A percentile compares a stretch with the other conserved stretches of the same genome.
phyloP scores from a whole-genome alignment of 2,329 filamentous ascomycete species.

The Berkeleyomyces basicola region DNA sequence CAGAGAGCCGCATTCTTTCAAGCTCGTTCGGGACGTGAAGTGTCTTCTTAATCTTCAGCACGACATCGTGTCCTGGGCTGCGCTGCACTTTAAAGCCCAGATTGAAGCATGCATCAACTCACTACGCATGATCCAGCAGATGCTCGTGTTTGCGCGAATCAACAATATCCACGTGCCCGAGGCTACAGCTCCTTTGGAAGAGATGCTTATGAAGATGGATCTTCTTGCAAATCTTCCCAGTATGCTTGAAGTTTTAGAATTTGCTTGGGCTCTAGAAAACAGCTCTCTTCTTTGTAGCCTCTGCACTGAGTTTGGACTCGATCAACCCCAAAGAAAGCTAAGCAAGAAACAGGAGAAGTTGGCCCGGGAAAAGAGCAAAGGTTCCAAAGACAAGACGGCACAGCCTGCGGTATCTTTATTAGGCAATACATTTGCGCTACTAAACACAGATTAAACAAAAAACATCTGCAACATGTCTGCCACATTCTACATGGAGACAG shows the following conservation, averaged over 20 bases:
- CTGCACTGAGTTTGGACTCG: conserved; percentile 2
- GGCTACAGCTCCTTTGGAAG: neutral
- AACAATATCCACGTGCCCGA: neutral
- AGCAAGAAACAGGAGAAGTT: neutral
- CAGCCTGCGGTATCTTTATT: neutral
- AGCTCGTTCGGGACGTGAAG: neutral
- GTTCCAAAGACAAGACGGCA: neutral
- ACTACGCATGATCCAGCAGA: conserved; percentile 24
- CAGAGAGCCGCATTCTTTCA: conserved; percentile 16
- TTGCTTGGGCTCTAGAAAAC: neutral
- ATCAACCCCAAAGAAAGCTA: neutral
- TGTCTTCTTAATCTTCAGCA: conserved; percentile 17
- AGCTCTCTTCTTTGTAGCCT: neutral
- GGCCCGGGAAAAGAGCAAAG: neutral
- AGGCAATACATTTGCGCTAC: neutral
- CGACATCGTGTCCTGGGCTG: conserved; percentile 31
- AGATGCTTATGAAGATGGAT: neutral
- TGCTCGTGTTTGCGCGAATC: conserved; percentile 16
- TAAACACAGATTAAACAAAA: neutral
- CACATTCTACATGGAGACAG: neutral
- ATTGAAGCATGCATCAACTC: conserved; percentile 35
- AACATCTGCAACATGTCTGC: neutral
- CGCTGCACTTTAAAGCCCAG: conserved; percentile 45
- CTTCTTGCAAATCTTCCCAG: neutral
- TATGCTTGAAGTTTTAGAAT: neutral